A percentile compares a stretch with the other conserved stretches of the same genome.
phyloP scores from a whole-genome alignment of 208 protist genomes.

The Naegleria fowleri region DNA sequence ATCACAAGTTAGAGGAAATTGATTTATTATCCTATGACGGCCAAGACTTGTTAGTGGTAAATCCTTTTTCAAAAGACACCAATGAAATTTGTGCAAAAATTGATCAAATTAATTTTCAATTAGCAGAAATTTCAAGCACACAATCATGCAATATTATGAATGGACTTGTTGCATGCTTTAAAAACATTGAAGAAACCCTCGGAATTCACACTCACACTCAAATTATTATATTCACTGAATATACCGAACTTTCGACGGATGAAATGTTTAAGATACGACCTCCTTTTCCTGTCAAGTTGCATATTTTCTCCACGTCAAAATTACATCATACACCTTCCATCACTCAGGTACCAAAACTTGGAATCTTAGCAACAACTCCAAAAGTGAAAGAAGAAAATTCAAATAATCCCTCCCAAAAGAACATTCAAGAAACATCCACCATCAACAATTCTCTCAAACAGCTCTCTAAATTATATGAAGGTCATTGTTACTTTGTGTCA shows the following conservation, averaged over 20 bases:
- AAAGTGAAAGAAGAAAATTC: too few relatives aligned
- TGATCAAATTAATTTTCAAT: background rate
- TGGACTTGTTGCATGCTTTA: background rate
- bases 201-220: constrained; percentile 8
- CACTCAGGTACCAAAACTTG: background rate
- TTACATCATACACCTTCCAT: too few relatives aligned
- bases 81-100: constrained; percentile 13
- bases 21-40: background rate
- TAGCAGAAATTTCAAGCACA: background rate
- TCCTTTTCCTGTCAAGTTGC: background rate
- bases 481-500: background rate
- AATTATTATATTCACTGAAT: constrained; percentile 21
- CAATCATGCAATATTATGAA: background rate
- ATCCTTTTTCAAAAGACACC: background rate
- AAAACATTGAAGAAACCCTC: background rate
- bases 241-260: background rate
- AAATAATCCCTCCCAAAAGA: background rate
- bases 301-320: background rate
- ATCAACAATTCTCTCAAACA: background rate
- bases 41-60: background rate
- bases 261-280: background rate
- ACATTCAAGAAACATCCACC: background rate
- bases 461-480: background rate
- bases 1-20: background rate
- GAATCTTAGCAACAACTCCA: background rate